These are phyloP conservation scores for Chaetomiaceae sp. DNA, from an alignment of 2,329 filamentous ascomycete species.

Conservation along the genomic window DNA sequence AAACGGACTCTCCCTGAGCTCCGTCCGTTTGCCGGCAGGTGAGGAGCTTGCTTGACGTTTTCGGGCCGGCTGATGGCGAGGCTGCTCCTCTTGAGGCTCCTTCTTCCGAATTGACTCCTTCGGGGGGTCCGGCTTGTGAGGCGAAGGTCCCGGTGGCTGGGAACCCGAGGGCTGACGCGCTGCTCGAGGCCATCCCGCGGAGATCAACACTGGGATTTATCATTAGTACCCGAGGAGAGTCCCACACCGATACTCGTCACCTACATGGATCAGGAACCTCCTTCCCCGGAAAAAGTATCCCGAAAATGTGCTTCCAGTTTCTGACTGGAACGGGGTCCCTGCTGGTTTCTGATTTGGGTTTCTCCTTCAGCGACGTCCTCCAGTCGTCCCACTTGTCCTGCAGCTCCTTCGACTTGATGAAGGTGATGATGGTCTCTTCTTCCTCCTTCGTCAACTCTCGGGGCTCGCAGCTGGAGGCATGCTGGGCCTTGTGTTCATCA, in stretches of 20 bases:
- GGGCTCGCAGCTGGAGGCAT: no score
- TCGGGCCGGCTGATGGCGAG: background rate
- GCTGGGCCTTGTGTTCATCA: background rate
- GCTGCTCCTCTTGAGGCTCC: no score
- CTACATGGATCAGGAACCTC: background rate
- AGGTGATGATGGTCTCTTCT: background rate
- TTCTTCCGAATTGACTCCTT: no score
- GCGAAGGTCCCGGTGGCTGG: background rate
- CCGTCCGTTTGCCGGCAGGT: background rate
- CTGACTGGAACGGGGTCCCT: background rate
- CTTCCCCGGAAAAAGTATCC: background rate
- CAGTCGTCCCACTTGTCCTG: background rate
- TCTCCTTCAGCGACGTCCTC: no score
- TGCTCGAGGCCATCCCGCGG: background rate
- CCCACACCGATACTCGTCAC: background rate
- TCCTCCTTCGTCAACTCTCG: no score
- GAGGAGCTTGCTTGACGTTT: background rate
- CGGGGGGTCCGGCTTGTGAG: no score
- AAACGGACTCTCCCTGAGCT: no score
- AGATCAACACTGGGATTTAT: no score
- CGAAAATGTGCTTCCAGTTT: background rate
- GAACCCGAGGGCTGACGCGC: background rate
- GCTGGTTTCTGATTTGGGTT: background rate
- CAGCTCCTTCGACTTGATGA: background rate
- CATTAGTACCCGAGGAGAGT: no score